These are phyloP conservation scores for Lactifluus rugatus DNA, from an alignment of 768 basidiomycete species.

Conservation along the genomic window DNA sequence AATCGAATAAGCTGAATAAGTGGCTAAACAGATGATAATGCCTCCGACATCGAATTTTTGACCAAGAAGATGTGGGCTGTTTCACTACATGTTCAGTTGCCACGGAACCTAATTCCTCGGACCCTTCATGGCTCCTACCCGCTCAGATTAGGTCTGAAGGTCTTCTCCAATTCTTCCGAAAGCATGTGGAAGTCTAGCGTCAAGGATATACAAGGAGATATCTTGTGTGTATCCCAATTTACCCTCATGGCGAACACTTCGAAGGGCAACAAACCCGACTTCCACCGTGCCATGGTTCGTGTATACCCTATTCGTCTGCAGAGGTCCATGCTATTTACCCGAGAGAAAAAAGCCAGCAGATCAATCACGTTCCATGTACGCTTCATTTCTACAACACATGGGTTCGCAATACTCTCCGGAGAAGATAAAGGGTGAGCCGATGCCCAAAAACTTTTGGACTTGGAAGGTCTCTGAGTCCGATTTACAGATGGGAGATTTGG, in stretches of 20 bases:
- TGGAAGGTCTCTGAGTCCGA: constrained; percentile 12
- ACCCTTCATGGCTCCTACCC: not conserved
- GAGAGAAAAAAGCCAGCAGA: constrained; percentile 44
- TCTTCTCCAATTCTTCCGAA: constrained; percentile 54
- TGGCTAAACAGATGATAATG: constrained; percentile 63
- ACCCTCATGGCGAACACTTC: constrained; percentile 79
- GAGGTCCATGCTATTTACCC: not conserved
- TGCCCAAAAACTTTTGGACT: not conserved
- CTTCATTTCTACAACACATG: constrained; percentile 60
- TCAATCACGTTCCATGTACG: constrained; percentile 59
- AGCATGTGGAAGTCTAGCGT: constrained; percentile 84
- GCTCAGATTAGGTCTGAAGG: constrained; percentile 56
- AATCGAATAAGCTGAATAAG: constrained; percentile 17
- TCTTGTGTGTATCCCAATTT: constrained; percentile 93
- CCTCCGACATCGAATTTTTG: constrained; percentile 58
- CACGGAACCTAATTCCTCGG: not conserved
- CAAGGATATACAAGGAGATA: constrained; percentile 80
- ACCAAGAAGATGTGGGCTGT: constrained; percentile 71
- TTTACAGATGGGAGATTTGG: constrained; percentile 81
- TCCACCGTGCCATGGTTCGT: constrained; percentile 83
- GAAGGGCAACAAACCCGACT: constrained; percentile 88
- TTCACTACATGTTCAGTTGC: not conserved
- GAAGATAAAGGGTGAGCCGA: constrained; percentile 61
- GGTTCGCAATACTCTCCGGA: constrained; percentile 56
- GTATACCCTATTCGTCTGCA: not conserved